Conservation (phyloP, 2,329 filamentous ascomycete species). For the Microdochium bolleyi region DNA sequence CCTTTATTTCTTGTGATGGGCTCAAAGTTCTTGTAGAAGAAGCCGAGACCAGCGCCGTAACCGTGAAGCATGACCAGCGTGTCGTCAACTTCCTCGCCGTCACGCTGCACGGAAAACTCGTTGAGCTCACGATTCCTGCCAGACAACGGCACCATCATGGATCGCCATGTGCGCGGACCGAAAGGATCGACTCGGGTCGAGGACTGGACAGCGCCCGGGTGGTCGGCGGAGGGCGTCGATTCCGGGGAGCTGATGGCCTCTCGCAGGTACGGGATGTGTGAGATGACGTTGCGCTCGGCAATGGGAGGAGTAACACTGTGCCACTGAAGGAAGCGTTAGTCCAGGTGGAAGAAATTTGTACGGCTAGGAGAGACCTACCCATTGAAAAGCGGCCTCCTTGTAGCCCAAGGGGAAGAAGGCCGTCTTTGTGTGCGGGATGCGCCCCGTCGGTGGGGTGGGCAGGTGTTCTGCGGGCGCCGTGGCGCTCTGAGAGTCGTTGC, state of each 20-base stretch:
- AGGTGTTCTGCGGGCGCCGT: not conserved
- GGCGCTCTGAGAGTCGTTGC: not conserved
- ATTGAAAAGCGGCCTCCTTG: conserved; percentile 86
- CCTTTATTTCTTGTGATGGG: conserved; percentile 68
- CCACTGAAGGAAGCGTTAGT: conserved; percentile 53
- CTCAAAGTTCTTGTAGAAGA: conserved; percentile 99
- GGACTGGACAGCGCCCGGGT: conserved; percentile 33
- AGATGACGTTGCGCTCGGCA: conserved; percentile 83
- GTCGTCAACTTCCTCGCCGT: conserved; percentile 72
- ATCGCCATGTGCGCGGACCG: conserved; percentile 79
- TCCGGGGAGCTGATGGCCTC: conserved; percentile 54
- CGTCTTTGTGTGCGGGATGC: conserved; percentile 6
- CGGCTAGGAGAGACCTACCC: conserved; percentile 48
- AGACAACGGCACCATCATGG: conserved; percentile 72
- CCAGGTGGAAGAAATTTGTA: conserved; percentile 3
- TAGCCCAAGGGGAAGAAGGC: conserved; percentile 78
- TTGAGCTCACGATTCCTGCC: conserved; percentile 86
- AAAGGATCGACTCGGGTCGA: conserved; percentile 61
- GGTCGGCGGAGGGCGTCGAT: conserved; percentile 25
- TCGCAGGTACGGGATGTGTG: conserved; percentile 75
- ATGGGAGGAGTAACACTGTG: conserved; percentile 69
- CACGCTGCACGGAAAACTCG: conserved; percentile 82
- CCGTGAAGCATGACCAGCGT: conserved; percentile 94
- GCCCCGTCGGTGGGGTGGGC: not conserved
- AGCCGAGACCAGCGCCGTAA: conserved; percentile 90